These are phyloP conservation scores for Dactylellina parvicollis DNA, from an alignment of 2,329 filamentous ascomycete species.

Conservation along the genomic window DNA sequence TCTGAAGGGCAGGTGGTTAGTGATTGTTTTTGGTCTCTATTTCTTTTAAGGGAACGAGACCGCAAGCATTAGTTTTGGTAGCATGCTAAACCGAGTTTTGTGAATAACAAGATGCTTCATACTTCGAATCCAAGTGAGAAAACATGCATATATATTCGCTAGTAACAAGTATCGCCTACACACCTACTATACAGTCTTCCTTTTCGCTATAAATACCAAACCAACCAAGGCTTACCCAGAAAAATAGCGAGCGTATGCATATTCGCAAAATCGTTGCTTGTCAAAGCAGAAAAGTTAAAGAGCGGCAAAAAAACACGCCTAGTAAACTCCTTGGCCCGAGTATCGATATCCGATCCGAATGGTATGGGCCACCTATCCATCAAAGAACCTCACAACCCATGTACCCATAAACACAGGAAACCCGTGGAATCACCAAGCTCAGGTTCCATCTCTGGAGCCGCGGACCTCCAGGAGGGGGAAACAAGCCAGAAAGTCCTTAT, in stretches of 20 bases:
- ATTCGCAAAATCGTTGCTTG: neutral
- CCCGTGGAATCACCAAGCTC: neutral
- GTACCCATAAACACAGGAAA: neutral
- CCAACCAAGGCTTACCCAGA: neutral
- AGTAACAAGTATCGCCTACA: constrained; percentile 1
- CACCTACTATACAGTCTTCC: constrained; percentile 28
- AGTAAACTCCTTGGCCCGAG: constrained; percentile 24
- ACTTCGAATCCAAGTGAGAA: neutral
- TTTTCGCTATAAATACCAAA: constrained; percentile 3
- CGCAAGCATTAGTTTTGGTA: constrained; percentile 16
- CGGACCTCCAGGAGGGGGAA: too few relatives aligned
- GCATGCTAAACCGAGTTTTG: constrained; percentile 11
- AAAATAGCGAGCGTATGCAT: neutral
- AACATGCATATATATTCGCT: constrained; percentile 3
- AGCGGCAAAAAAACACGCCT: constrained; percentile 31
- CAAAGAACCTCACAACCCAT: constrained; percentile 1
- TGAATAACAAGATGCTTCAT: constrained; percentile 11
- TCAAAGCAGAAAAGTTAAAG: neutral
- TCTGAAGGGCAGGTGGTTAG: constrained; percentile 39
- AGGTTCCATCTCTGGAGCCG: too few relatives aligned
- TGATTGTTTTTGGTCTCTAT: constrained; percentile 17
- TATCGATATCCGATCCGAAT: constrained; percentile 9
- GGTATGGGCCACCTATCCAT: too few relatives aligned
- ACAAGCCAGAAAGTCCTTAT: neutral
- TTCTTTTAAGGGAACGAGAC: constrained; percentile 5